These are phyloP conservation scores for Pulveroboletus frians DNA, from an alignment of 768 basidiomycete genomes.

Conservation along the genomic window DNA sequence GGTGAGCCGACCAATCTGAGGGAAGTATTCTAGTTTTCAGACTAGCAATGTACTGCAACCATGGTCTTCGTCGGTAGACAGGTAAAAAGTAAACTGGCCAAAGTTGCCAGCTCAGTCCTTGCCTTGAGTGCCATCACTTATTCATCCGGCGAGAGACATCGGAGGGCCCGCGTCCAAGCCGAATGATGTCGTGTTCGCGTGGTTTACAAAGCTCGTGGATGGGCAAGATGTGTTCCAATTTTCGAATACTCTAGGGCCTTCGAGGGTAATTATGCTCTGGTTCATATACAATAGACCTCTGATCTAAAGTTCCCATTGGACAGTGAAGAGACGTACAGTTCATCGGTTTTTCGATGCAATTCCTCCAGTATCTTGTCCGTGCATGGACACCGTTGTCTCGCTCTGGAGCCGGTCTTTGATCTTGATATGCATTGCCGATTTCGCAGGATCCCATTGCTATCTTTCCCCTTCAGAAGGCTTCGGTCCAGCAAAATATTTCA, in stretches of 20 bases:
- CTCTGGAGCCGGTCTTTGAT: not conserved
- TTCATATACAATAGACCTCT: not conserved
- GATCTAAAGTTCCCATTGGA: not conserved
- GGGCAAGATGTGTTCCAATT: not conserved
- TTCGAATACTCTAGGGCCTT: not conserved
- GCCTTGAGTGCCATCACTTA: not conserved
- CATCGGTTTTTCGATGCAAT: not conserved
- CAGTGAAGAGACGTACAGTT: not conserved
- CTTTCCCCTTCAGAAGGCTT: not conserved
- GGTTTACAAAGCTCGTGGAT: not conserved
- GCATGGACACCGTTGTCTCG: too few relatives aligned
- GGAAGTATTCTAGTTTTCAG: not conserved
- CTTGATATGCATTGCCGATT: not conserved
- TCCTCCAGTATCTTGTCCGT: too few relatives aligned
- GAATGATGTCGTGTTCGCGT: not conserved
- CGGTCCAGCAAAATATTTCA: not conserved
- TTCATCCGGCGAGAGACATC: not conserved
- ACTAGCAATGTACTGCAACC: not conserved
- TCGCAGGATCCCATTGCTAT: not conserved
- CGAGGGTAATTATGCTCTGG: not conserved
- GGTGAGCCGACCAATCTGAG: not conserved
- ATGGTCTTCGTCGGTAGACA: not conserved
- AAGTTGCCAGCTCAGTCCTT: too few relatives aligned
- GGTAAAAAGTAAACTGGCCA: not conserved
- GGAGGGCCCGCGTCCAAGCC: not conserved